Conservation (phyloP, 768 basidiomycete species). For the Dictyophora rubrovolvata region DNA sequence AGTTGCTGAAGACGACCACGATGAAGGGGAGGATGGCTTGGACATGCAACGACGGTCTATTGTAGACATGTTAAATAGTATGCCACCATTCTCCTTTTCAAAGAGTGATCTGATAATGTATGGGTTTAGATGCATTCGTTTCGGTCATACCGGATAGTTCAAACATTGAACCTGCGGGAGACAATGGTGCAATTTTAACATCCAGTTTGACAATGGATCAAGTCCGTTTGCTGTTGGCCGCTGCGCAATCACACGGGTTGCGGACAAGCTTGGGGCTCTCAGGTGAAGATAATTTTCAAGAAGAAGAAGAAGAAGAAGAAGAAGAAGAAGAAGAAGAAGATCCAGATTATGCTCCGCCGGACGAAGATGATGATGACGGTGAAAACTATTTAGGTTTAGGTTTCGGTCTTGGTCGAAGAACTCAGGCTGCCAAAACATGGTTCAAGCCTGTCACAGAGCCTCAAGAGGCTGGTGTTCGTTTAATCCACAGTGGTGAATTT, state of each 20-base stretch:
- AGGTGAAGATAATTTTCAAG: constrained; percentile 4
- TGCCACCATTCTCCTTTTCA: not conserved
- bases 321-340: constrained; percentile 12
- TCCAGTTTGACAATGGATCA: constrained; percentile 7
- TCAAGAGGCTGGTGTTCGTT: constrained; percentile 47
- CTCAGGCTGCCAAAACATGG: constrained; percentile 17
- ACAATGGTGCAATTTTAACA: not conserved
- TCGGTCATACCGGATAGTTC: not conserved
- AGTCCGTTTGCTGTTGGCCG: constrained; percentile 6
- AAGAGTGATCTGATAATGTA: not conserved
- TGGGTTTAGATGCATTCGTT: constrained; percentile 6
- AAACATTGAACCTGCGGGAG: not conserved
- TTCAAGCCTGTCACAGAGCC: constrained; percentile 42
- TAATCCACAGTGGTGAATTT: constrained; percentile 74
- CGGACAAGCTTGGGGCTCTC: not conserved
- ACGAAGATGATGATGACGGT: constrained; percentile 9
- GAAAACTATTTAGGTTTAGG: constrained; percentile 7
- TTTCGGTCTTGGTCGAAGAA: constrained; percentile 14
- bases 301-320: constrained; percentile 11
- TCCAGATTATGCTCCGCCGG: constrained; percentile 8
- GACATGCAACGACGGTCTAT: constrained; percentile 3
- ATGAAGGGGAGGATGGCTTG: constrained; percentile 2
- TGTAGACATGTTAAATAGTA: constrained; percentile 9
- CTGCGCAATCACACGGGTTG: constrained; percentile 4
- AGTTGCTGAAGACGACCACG: constrained; percentile 8